Conservation (phyloP, 2,329 filamentous ascomycete genomes). For the Pseudogymnoascus sp. region DNA sequence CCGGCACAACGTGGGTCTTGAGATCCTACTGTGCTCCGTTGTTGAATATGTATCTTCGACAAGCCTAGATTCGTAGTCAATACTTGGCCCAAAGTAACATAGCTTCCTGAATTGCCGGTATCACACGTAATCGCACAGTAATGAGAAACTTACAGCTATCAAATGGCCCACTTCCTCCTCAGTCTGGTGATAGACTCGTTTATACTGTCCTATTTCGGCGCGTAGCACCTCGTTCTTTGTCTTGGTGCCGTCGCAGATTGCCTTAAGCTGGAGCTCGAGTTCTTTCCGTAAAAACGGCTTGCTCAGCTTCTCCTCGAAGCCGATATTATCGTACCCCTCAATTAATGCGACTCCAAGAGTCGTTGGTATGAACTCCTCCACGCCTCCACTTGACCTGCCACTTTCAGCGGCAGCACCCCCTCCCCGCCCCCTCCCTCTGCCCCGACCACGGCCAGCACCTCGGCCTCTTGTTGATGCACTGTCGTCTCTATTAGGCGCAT, state of each 20-base stretch:
- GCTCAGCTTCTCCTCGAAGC: slow-evolving; percentile 82
- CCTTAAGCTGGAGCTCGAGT: slow-evolving; percentile 96
- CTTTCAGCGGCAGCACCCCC: slow-evolving; percentile 34
- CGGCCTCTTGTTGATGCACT: slow-evolving; percentile 28
- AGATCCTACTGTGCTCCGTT: not conserved
- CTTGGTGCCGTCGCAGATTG: slow-evolving; percentile 81
- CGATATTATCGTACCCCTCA: slow-evolving; percentile 89
- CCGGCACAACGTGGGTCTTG: not conserved
- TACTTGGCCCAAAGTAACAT: not conserved
- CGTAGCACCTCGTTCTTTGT: slow-evolving; percentile 68
- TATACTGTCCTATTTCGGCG: slow-evolving; percentile 81
- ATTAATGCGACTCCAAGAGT: slow-evolving; percentile 86
- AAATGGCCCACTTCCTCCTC: slow-evolving; percentile 64
- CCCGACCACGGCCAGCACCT: slow-evolving; percentile 29
- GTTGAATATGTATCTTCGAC: slow-evolving; percentile 4
- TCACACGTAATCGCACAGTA: not conserved
- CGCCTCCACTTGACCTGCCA: slow-evolving; percentile 38
- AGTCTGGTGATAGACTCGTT: slow-evolving; percentile 75
- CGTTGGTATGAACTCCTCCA: slow-evolving; percentile 88
- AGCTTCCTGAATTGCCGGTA: not conserved
- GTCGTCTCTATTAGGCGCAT: slow-evolving; percentile 31
- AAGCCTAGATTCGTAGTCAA: slow-evolving; percentile 6
- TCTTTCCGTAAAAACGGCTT: slow-evolving; percentile 96
- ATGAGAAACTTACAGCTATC: slow-evolving; percentile 45
- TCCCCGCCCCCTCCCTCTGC: slow-evolving; percentile 28